Evolutionary conservation across 1,284 basidiomycete species (phyloP).

Genomic region (Schizophyllum commune): DNA sequence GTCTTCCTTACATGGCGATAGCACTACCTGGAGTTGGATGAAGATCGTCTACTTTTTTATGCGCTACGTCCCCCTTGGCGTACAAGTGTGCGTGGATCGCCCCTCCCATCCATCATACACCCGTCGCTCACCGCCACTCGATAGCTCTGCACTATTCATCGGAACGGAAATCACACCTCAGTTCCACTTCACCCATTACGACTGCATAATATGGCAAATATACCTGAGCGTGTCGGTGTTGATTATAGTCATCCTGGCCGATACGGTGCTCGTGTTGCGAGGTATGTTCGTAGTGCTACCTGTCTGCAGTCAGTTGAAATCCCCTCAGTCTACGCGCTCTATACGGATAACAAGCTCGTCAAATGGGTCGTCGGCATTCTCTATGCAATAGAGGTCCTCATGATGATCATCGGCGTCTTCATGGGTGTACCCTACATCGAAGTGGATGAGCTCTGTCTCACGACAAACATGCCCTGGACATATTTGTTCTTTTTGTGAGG

Average conservation of each 20-base stretch:
- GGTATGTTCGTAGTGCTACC: conserved; percentile 9
- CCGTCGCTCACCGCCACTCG: conserved; percentile 4
- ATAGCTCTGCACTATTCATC: conserved; percentile 25
- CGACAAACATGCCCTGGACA: conserved; percentile 12
- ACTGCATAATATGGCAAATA: conserved; percentile 32
- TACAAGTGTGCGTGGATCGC: conserved; percentile 27
- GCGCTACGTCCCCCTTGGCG: conserved; percentile 26
- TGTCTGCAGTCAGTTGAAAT: conserved; percentile 13
- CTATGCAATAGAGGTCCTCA: conserved; percentile 23
- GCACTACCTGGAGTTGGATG: conserved; percentile 23
- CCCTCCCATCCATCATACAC: not conserved
- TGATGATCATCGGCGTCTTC: conserved; percentile 23
- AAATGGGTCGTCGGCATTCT: conserved; percentile 16
- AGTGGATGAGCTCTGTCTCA: conserved; percentile 25
- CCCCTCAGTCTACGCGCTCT: conserved; percentile 25
- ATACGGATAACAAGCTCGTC: conserved; percentile 19
- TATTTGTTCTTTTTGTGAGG: conserved; percentile 20
- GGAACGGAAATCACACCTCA: conserved; percentile 24
- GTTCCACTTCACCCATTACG: conserved; percentile 26
- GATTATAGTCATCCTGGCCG: conserved; percentile 20
- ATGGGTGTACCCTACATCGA: conserved; percentile 22
- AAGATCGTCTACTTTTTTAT: conserved; percentile 27
- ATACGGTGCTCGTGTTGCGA: conserved; percentile 29
- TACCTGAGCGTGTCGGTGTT: conserved; percentile 26
- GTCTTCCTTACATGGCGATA: conserved; percentile 7